Evolutionary conservation across 106 monocot species (phyloP), one percentile per base, ranked within the genome.

Genomic region (Xerophyta viscosa): DNA sequence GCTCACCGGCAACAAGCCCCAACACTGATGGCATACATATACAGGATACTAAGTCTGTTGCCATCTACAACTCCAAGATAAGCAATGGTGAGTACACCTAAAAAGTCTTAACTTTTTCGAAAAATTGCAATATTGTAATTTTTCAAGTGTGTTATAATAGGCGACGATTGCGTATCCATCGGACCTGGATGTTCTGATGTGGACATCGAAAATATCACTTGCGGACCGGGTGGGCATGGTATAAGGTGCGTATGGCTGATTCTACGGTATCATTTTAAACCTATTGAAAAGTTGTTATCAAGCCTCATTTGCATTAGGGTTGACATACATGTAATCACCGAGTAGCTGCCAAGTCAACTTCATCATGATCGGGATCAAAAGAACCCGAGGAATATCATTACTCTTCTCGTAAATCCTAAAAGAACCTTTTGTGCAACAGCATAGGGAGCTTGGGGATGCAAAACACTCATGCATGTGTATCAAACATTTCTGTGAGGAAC

Each of bases 111-210:
- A 47, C 23, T 2, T 9, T 21, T 10, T 47, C 0, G 23, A 9
- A 10, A 47, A 1, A 19, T 23, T 1, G 23, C 10, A 1, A 47
- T 47, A 17, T 47, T 28, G 6, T 27, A 8, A 6, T 2, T 21
- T 58, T 25, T 17, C 8, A 43, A 23, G 26, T n/a, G 4, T 30
- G 11, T 37, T 15, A 25, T 11, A 2, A 6, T 61, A 92, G 92
- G 93, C 2, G 96, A 98, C 45, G 96, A 98, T 57, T 98, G 96
- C 76, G 89, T 98, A 56, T 98, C 96, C 0, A 89, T 98, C 24
- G 96, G 96, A 3, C 58, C 89, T 10, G 89, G 96, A 13, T 76
- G 85, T 65, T 61, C 76, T 0, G 56, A 56, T 17, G 86, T 98
- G 26, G 76, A 79, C 66, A 98, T 98, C 6, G 46, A 85, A 47